phyloP scores from a whole-genome alignment of 2,329 filamentous ascomycete genomes.

The Lomentospora prolificans region DNA sequence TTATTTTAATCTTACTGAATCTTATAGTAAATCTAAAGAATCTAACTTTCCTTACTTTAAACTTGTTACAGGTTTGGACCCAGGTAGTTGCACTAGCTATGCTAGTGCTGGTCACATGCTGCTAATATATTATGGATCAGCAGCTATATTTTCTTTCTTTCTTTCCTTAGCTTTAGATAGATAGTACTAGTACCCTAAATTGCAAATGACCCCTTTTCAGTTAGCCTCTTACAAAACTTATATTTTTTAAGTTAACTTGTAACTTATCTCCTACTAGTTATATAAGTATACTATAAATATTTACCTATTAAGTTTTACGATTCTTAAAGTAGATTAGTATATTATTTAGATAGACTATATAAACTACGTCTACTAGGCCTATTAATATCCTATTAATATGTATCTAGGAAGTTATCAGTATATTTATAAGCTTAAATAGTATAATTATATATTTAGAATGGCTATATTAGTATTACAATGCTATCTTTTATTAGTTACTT shows the following conservation, averaged over 20 bases:
- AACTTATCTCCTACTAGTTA: background rate
- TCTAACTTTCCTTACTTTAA: background rate
- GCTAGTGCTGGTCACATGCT: too few species aligned
- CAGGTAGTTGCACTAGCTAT: too few species aligned
- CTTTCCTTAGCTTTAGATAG: too few species aligned
- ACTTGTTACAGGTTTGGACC: too few species aligned
- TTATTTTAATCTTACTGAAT: conserved; percentile 6
- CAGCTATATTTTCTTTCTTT: too few species aligned
- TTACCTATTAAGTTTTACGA: conserved; percentile 8
- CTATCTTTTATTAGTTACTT: conserved; percentile 11
- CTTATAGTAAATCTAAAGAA: background rate
- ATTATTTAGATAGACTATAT: conserved; percentile 13
- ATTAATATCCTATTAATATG: conserved; percentile 11
- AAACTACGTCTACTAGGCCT: conserved; percentile 5
- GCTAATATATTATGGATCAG: too few species aligned
- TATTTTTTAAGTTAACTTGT: background rate
- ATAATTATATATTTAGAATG: conserved; percentile 14
- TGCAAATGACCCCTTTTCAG: too few species aligned
- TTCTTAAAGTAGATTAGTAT: conserved; percentile 12
- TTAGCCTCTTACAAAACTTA: too few species aligned
- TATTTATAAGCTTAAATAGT: conserved; percentile 13
- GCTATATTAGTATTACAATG: conserved; percentile 10
- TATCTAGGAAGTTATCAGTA: conserved; percentile 10
- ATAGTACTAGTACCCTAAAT: too few species aligned
- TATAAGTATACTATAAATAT: background rate